Percentiles rank a stretch among this genome's conserved stretches.
These are phyloP conservation scores for Porcisia deanei DNA, from an alignment of 208 protist genomes.

Conservation along the genomic window DNA sequence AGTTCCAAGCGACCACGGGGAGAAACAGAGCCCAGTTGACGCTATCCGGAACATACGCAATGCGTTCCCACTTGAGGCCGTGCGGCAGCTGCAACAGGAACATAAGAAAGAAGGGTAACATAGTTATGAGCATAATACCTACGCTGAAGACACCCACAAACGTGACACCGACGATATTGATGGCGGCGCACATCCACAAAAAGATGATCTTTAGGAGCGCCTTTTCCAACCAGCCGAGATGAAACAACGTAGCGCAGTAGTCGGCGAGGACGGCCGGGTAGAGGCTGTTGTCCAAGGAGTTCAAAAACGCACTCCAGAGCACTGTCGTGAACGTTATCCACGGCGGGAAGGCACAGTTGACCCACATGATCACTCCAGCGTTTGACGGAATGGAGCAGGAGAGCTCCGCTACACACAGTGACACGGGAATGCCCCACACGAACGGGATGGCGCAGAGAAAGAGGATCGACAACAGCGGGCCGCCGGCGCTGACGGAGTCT, in stretches of 20 bases:
- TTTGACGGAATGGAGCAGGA: constrained; percentile 88
- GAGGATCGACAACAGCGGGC: constrained; percentile 82
- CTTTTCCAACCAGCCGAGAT: constrained; percentile 53
- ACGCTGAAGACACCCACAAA: constrained; percentile 79
- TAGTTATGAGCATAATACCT: constrained; percentile 80
- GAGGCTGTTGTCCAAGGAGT: constrained; percentile 90
- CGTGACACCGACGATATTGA: constrained; percentile 83
- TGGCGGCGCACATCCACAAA: constrained; percentile 58
- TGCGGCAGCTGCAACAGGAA: constrained; percentile 83
- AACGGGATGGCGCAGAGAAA: constrained; percentile 88
- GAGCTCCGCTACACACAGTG: constrained; percentile 87
- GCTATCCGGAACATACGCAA: constrained; percentile 59
- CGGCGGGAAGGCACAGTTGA: constrained; percentile 84
- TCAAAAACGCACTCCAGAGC: constrained; percentile 83
- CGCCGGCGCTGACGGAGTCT: constrained; percentile 85
- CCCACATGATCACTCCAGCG: constrained; percentile 91
- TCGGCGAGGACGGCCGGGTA: constrained; percentile 88
- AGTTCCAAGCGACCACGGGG: constrained; percentile 90
- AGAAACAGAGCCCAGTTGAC: constrained; percentile 89
- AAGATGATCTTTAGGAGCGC: constrained; percentile 70
- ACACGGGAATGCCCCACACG: constrained; percentile 87
- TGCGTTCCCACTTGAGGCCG: constrained; percentile 77
- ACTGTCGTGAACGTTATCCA: constrained; percentile 87
- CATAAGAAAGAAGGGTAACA: constrained; percentile 90
- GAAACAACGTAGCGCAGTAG: constrained; percentile 76